These are phyloP conservation scores for Colletotrichum spinosum DNA, from an alignment of 2,329 filamentous ascomycete genomes.

Conservation along the genomic window DNA sequence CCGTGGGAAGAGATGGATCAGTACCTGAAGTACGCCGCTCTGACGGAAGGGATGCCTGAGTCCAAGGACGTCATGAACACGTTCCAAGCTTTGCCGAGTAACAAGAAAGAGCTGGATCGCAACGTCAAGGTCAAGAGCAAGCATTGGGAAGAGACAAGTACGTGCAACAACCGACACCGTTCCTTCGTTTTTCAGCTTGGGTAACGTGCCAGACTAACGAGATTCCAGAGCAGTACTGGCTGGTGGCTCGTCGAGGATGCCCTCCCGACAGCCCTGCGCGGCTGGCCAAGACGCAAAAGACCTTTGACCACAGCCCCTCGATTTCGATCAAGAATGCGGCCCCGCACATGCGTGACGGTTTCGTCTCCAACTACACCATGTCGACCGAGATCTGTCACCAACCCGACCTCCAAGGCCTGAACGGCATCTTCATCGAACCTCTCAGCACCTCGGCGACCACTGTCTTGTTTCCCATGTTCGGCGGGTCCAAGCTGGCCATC, in stretches of 20 bases:
- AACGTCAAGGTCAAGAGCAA: constrained; percentile 52
- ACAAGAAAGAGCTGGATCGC: constrained; percentile 49
- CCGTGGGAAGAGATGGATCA: constrained; percentile 71
- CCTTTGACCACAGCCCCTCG: constrained; percentile 57
- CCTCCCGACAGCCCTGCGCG: constrained; percentile 72
- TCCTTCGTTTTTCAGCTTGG: not conserved
- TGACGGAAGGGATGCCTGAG: constrained; percentile 56
- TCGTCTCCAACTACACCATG: constrained; percentile 70
- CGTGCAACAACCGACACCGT: constrained; percentile 37
- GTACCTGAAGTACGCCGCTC: constrained; percentile 64
- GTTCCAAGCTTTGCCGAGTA: constrained; percentile 56
- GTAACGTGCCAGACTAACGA: constrained; percentile 8
- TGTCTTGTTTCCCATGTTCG: constrained; percentile 73
- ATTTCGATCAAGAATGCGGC: constrained; percentile 59
- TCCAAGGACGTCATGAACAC: constrained; percentile 56
- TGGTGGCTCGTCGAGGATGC: constrained; percentile 69
- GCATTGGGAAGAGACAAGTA: constrained; percentile 65
- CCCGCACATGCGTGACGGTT: constrained; percentile 66
- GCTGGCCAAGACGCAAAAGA: constrained; percentile 51
- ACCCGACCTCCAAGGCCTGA: constrained; percentile 70
- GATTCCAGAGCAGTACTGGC: constrained; percentile 64
- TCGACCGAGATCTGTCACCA: constrained; percentile 74
- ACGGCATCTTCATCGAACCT: constrained; percentile 74
- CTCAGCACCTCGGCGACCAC: constrained; percentile 67
- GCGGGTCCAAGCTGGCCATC: constrained; percentile 74